These are phyloP conservation scores for Colletotrichum gloeosporioides DNA, from an alignment of 2,329 filamentous ascomycete genomes.

Conservation along the genomic window DNA sequence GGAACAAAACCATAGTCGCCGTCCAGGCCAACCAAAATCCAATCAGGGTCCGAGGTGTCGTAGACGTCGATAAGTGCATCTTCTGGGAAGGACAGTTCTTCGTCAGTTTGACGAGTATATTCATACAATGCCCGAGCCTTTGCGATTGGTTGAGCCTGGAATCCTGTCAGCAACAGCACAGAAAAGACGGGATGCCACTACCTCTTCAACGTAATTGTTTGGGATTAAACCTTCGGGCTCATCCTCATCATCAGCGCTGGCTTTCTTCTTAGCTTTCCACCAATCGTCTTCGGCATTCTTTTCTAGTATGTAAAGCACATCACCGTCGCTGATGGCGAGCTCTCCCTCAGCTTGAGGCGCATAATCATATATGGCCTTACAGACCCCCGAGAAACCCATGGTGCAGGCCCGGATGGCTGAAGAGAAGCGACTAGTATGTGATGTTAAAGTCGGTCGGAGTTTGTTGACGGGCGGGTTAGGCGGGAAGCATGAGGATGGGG, in stretches of 20 bases:
- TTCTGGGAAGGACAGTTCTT: slow-evolving; percentile 95
- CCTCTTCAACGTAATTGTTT: slow-evolving; percentile 94
- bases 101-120: slow-evolving; percentile 95
- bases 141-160: slow-evolving; percentile 59
- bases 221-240: slow-evolving; percentile 91
- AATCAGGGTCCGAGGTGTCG: slow-evolving; percentile 91
- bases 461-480: neutral
- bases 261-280: slow-evolving; percentile 97
- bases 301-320: slow-evolving; percentile 86
- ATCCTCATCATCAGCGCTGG: slow-evolving; percentile 81
- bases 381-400: slow-evolving; percentile 94
- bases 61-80: slow-evolving; percentile 84
- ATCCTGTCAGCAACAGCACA: neutral
- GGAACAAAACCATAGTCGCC: slow-evolving; percentile 93
- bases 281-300: slow-evolving; percentile 81
- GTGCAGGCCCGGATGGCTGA: neutral
- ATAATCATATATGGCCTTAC: slow-evolving; percentile 93
- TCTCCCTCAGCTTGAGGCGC: slow-evolving; percentile 85
- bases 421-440: neutral
- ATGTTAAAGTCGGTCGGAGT: neutral
- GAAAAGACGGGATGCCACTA: slow-evolving; percentile 37
- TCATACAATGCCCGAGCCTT: slow-evolving; percentile 95
- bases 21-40: slow-evolving; percentile 88
- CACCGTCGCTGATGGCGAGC: slow-evolving; percentile 83
- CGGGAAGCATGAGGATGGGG: neutral